Evolutionary conservation across 192 early-diverging fungal genomes (phyloP), one percentile per base, ranked within the genome.

Genomic region (Pilaira anomala): DNA sequence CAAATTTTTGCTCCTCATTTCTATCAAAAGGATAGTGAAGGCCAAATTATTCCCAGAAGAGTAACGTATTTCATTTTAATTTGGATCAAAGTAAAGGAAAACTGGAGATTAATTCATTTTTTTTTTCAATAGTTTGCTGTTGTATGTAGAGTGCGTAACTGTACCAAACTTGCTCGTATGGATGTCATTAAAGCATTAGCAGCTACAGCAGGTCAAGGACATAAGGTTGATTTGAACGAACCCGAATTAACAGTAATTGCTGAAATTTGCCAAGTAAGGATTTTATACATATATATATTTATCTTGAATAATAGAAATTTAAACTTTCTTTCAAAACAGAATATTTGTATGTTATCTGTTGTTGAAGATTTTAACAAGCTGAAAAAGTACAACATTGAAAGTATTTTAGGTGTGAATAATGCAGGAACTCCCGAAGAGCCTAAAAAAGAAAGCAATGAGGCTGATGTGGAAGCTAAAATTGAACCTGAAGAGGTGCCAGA

Each of bases 371-470:
- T 79, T 48, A 71, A 78, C n/a, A 52, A 60, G 3, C 53, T 84
- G 44, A 77, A 76, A 44, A 82, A 79, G 48, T 87, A 79, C 57
- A 87, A 87, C 44, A 63, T 87, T 11, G 77, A 83, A 33, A 77
- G 53, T 45, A 62, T 87, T 21, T 75, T 76, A 54, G 83, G 71
- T 39, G 33, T 73, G 2, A 73, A 73, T 60, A 60, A 55, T 42
- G 44, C 18, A 13, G 44, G 33, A 9, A 36, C 16, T 18, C 18
- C 44, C 7, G 18, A 46, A 19, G 9, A 11, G 16, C 13, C 44
- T 46, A 19, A 18, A 46, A 46, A 14, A 16, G 16, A 2, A 2
- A 19, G 0, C 2, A 46, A 46, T 16, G 4, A 19, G 44, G 44
- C 13, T 19, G 44, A 12, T 5, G 12, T 12, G 5, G 7, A 45